Evolutionary conservation across 129 eudicot genomes (phyloP).

Genomic region (Saposhnikovia divaricata): DNA sequence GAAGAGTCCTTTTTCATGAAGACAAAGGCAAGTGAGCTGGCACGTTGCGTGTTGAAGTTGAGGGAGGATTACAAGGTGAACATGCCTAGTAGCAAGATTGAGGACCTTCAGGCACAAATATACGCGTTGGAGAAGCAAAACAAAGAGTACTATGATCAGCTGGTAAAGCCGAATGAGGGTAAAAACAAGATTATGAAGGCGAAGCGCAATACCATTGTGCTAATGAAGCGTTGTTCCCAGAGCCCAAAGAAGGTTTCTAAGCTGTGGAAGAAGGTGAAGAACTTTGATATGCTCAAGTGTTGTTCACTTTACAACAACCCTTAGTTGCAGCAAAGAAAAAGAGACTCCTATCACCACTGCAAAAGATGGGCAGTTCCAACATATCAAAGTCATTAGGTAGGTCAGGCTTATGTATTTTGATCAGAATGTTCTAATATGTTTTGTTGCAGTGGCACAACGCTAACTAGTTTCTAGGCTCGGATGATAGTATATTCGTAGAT

Average conservation of each 20-base stretch:
- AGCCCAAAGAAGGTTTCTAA: conserved; percentile 27
- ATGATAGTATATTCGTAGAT: neutral
- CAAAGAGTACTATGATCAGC: conserved; percentile 57
- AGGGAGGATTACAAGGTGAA: conserved; percentile 68
- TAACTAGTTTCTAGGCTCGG: neutral
- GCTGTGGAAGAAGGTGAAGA: conserved; percentile 64
- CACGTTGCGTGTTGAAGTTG: conserved; percentile 50
- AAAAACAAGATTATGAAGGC: conserved; percentile 8
- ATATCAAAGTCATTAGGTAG: neutral
- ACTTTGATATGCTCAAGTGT: conserved; percentile 59
- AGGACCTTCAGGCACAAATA: conserved; percentile 68
- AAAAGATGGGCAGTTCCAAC: neutral
- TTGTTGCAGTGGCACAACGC: neutral
- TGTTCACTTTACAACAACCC: conserved; percentile 43
- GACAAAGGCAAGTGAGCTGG: conserved; percentile 74
- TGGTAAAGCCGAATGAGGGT: conserved; percentile 36
- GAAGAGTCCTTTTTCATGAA: conserved; percentile 65
- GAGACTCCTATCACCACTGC: neutral
- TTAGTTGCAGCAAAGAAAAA: conserved; percentile 2
- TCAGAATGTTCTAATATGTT: neutral
- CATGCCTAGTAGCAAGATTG: conserved; percentile 52
- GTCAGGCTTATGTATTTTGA: neutral
- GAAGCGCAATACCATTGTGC: conserved; percentile 23
- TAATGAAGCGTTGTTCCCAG: conserved; percentile 29
- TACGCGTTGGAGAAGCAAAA: conserved; percentile 58